Evolutionary conservation across 768 basidiomycete species (phyloP).

Genomic region (Kwoniella newhampshirensis): DNA sequence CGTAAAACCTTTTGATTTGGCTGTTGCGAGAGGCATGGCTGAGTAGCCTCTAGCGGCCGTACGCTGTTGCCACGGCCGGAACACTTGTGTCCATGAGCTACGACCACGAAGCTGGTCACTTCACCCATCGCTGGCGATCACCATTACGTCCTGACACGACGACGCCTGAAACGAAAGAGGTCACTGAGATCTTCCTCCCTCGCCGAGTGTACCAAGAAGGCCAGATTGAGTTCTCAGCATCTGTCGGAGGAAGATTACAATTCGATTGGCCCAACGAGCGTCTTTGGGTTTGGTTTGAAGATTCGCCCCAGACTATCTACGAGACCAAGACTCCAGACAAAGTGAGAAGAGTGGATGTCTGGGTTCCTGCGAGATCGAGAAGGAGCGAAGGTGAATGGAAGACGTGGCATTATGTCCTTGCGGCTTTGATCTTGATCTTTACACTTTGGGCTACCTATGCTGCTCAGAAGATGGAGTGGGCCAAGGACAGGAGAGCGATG

Average conservation of each 20-base stretch:
- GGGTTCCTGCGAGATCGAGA: constrained; percentile 17
- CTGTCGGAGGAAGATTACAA: constrained; percentile 31
- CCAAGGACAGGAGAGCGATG: constrained; percentile 16
- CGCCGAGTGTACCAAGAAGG: constrained; percentile 24
- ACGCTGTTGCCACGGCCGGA: constrained; percentile 85
- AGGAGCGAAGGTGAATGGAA: constrained; percentile 1
- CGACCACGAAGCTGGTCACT: constrained; percentile 49
- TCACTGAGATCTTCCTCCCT: constrained; percentile 47
- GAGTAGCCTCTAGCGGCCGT: constrained; percentile 63
- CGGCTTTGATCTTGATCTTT: constrained; percentile 8
- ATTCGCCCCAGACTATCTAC: constrained; percentile 7
- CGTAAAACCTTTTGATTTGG: constrained; percentile 16
- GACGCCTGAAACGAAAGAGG: constrained; percentile 9
- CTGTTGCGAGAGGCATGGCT: background rate
- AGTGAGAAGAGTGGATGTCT: constrained; percentile 34
- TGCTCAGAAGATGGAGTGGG: constrained; percentile 20
- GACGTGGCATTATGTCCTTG: background rate
- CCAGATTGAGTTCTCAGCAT: constrained; percentile 19
- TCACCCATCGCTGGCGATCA: constrained; percentile 32
- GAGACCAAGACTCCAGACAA: background rate
- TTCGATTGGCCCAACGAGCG: constrained; percentile 35
- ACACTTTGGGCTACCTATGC: constrained; percentile 10
- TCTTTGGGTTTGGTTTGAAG: constrained; percentile 40
- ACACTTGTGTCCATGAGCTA: constrained; percentile 72
- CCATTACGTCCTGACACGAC: constrained; percentile 8